Percentiles rank a stretch among this genome's conserved stretches.
Conservation (phyloP, 2,329 filamentous ascomycete genomes). For the Stagonosporopsis vannaccii region DNA sequence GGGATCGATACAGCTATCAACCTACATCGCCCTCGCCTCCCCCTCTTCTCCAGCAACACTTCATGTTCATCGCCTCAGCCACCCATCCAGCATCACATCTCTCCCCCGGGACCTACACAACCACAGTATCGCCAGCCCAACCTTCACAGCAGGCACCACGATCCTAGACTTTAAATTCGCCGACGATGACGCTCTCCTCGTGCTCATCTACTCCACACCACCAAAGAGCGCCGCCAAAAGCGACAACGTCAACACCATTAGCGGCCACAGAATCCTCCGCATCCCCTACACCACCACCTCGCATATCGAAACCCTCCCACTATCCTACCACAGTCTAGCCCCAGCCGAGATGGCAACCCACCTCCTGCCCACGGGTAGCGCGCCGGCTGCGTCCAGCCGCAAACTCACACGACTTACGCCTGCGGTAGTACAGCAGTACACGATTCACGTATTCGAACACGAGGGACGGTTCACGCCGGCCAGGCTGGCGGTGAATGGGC, state of each 20-base stretch:
- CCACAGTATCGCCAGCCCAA: constrained; percentile 63
- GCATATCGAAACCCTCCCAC: background rate
- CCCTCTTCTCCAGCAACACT: constrained; percentile 15
- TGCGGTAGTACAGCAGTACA: constrained; percentile 25
- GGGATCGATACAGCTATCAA: constrained; percentile 26
- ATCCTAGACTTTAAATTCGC: constrained; percentile 72
- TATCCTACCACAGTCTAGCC: constrained; percentile 14
- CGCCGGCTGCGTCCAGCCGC: constrained; percentile 1
- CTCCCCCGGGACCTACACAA: constrained; percentile 39
- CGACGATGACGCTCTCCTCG: constrained; percentile 65
- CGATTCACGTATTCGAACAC: constrained; percentile 57
- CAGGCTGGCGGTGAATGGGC: constrained; percentile 63
- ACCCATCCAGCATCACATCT: constrained; percentile 51
- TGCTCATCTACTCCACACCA: constrained; percentile 58
- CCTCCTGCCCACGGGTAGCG: constrained; percentile 16
- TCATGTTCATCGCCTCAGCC: constrained; percentile 44
- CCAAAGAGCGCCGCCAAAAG: background rate
- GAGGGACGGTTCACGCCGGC: constrained; percentile 56
- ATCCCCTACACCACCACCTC: constrained; percentile 29
- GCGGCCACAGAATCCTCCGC: constrained; percentile 22
- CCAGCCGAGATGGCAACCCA: background rate
- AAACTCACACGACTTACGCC: constrained; percentile 11
- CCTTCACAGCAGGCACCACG: constrained; percentile 40
- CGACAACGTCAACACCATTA: background rate
- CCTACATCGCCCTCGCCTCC: constrained; percentile 36